Conservation (phyloP, 2,329 filamentous ascomycete species). For the Beauveria bassiana region DNA sequence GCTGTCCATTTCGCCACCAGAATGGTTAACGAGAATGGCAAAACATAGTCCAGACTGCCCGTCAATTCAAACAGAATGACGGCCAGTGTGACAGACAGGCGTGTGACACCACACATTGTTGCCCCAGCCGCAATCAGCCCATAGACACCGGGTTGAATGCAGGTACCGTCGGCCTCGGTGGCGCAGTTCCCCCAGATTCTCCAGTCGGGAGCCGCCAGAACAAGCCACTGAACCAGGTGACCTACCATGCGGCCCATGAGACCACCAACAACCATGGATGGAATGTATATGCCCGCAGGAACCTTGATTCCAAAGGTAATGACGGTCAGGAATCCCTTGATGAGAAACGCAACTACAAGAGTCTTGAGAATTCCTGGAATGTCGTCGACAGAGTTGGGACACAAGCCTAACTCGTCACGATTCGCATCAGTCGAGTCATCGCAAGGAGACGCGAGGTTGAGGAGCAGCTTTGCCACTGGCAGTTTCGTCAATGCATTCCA, state of each 20-base stretch:
- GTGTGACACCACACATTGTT: slow-evolving; percentile 95
- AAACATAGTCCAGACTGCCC: slow-evolving; percentile 86
- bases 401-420: slow-evolving; percentile 64
- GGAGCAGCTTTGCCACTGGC: slow-evolving; percentile 81
- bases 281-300: slow-evolving; percentile 93
- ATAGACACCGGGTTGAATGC: slow-evolving; percentile 95
- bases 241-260: slow-evolving; percentile 83
- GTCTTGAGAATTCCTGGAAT: slow-evolving; percentile 71
- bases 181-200: slow-evolving; percentile 70
- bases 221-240: slow-evolving; percentile 74
- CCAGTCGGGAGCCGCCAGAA: slow-evolving; percentile 64
- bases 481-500: slow-evolving; percentile 90
- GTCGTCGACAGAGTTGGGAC: slow-evolving; percentile 61
- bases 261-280: slow-evolving; percentile 96
- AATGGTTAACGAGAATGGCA: slow-evolving; percentile 88
- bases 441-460: slow-evolving; percentile 86
- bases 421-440: slow-evolving; percentile 54
- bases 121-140: slow-evolving; percentile 89
- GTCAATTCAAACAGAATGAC: slow-evolving; percentile 96
- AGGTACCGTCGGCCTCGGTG: slow-evolving; percentile 63
- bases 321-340: slow-evolving; percentile 82
- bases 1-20: slow-evolving; percentile 98
- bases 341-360: slow-evolving; percentile 70
- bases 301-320: slow-evolving; percentile 96
- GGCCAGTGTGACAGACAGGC: slow-evolving; percentile 84